Conservation (phyloP, 2,329 filamentous ascomycete genomes). For the Talaromyces sp. region DNA sequence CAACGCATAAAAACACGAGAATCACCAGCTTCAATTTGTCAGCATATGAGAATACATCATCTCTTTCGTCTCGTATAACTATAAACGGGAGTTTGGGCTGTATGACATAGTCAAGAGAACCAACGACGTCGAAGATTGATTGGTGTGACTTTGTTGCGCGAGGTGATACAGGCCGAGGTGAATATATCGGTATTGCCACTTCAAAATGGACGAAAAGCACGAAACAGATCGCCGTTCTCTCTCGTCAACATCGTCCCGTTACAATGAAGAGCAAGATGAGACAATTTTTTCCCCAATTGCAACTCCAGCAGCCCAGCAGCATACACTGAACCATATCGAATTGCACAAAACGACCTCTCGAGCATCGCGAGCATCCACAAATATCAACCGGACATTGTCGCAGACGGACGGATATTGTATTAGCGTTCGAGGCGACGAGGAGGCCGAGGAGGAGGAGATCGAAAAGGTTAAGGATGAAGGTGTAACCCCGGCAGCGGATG, state of each 20-base stretch:
- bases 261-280: neutral
- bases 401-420: constrained; percentile 33
- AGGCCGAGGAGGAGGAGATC: constrained; percentile 19
- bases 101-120: neutral
- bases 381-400: constrained; percentile 32
- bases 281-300: constrained; percentile 5
- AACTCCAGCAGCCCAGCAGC: neutral
- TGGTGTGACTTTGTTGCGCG: neutral
- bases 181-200: neutral
- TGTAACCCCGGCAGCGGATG: constrained; percentile 9
- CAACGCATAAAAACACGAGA: neutral
- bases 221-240: neutral
- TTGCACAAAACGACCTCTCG: constrained; percentile 5
- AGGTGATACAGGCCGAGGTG: neutral
- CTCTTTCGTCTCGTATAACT: neutral
- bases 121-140: neutral
- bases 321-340: neutral
- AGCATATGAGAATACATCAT: neutral
- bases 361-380: constrained; percentile 23
- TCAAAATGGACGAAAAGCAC: constrained; percentile 1
- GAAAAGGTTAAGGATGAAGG: neutral
- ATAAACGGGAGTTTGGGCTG: neutral
- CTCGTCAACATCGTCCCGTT: neutral
- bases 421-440: constrained; percentile 23
- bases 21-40: neutral